A percentile compares a stretch with the other conserved stretches of the same genome.
Conservation (phyloP, 768 basidiomycete species). For the Mycena alexandri region DNA sequence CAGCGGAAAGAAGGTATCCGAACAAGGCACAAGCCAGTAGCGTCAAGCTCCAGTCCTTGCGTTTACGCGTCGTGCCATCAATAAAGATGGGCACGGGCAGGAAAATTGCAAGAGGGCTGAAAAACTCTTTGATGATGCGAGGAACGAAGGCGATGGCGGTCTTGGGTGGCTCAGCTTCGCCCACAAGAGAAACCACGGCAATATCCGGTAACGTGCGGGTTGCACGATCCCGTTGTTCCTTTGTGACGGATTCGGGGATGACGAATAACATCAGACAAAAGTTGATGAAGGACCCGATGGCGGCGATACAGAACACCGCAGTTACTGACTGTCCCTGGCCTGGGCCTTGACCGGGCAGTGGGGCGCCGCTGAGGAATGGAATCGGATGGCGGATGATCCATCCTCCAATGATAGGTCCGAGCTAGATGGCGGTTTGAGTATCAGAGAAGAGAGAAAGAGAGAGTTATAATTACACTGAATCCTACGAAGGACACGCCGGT, state of each 20-base stretch:
- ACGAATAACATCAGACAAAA: slow-evolving; percentile 77
- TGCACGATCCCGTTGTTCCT: slow-evolving; percentile 55
- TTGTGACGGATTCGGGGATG: slow-evolving; percentile 72
- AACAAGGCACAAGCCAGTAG: slow-evolving; percentile 74
- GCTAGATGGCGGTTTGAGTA: slow-evolving; percentile 7
- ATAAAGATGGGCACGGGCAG: slow-evolving; percentile 67
- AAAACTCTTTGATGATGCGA: slow-evolving; percentile 52
- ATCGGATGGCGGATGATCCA: slow-evolving; percentile 61
- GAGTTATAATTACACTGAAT: slow-evolving; percentile 60
- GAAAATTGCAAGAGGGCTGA: slow-evolving; percentile 79
- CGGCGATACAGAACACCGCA: slow-evolving; percentile 62
- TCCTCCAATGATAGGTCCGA: slow-evolving; percentile 81
- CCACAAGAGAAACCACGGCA: slow-evolving; percentile 3
- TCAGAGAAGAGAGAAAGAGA: background rate
- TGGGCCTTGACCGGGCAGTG: slow-evolving; percentile 14
- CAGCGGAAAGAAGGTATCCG: slow-evolving; percentile 73
- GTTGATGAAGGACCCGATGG: slow-evolving; percentile 60
- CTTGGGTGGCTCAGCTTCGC: background rate
- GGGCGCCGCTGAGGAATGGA: slow-evolving; percentile 33
- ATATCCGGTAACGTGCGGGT: slow-evolving; percentile 11
- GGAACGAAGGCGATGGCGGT: slow-evolving; percentile 6
- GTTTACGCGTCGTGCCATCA: slow-evolving; percentile 52
- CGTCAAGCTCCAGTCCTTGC: slow-evolving; percentile 87
- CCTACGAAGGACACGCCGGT: slow-evolving; percentile 84
- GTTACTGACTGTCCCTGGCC: slow-evolving; percentile 51